These are phyloP conservation scores for Pseudophaeomoniella oleicola DNA, from an alignment of 2,329 filamentous ascomycete genomes.

Conservation along the genomic window DNA sequence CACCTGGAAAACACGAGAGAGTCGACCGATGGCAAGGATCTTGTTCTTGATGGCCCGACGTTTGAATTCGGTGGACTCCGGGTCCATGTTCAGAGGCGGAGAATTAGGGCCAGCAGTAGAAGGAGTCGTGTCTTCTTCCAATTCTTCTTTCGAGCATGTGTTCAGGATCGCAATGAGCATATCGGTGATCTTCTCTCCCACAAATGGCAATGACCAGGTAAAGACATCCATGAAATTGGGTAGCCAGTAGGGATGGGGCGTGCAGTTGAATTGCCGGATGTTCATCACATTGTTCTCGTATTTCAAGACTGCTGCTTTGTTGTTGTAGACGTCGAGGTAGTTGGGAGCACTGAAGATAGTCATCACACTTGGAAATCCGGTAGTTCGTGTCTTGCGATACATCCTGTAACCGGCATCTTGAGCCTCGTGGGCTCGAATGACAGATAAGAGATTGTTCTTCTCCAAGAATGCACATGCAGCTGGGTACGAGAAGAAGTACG, in stretches of 20 bases:
- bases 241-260: conserved; percentile 96
- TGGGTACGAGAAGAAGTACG: conserved; percentile 98
- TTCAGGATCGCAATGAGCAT: conserved; percentile 98
- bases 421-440: conserved; percentile 95
- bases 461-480: conserved; percentile 94
- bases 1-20: conserved; percentile 97
- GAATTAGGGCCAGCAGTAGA: conserved; percentile 59
- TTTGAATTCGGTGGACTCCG: conserved; percentile 85
- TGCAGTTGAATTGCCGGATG: conserved; percentile 99
- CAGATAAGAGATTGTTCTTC: conserved; percentile 94
- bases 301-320: conserved; percentile 96
- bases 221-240: conserved; percentile 99
- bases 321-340: conserved; percentile 98
- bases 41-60: conserved; percentile 98
- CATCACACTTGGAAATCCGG: conserved; percentile 98
- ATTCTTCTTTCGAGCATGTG: conserved; percentile 97
- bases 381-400: conserved; percentile 97
- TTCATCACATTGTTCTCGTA: conserved; percentile 99
- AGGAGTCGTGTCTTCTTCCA: conserved; percentile 78
- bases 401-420: conserved; percentile 98
- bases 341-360: conserved; percentile 99
- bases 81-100: conserved; percentile 57
- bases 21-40: conserved; percentile 88
- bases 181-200: conserved; percentile 97
- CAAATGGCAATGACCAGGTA: conserved; percentile 98